Percentiles rank a stretch among this genome's conserved stretches.
Evolutionary conservation across 2,329 filamentous ascomycete species (phyloP).

Genomic region (Curvularia sp.): DNA sequence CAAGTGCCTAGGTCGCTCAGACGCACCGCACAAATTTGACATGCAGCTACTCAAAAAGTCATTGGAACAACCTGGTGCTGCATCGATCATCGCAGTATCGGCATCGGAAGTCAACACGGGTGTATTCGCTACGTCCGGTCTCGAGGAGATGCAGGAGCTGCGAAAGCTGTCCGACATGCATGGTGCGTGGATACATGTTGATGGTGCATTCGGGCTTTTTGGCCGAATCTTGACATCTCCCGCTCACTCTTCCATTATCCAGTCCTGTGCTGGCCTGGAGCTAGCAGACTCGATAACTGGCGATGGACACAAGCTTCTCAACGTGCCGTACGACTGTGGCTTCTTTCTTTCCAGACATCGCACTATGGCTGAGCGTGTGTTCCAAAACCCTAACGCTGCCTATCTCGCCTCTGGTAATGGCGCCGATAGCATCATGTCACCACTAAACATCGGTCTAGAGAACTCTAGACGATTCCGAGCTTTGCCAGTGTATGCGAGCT

Average conservation of each 20-base stretch:
- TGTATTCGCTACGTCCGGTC: constrained; percentile 69
- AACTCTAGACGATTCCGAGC: constrained; percentile 92
- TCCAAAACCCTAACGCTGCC: constrained; percentile 77
- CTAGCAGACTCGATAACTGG: constrained; percentile 86
- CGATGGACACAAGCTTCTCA: constrained; percentile 90
- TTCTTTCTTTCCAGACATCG: constrained; percentile 77
- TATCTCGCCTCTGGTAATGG: constrained; percentile 66
- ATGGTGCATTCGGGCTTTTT: constrained; percentile 89
- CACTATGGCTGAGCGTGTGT: constrained; percentile 13
- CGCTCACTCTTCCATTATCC: constrained; percentile 63
- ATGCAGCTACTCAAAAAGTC: constrained; percentile 68
- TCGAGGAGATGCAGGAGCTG: constrained; percentile 66
- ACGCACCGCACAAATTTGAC: constrained; percentile 73
- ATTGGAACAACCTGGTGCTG: constrained; percentile 62
- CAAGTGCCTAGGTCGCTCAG: constrained; percentile 62
- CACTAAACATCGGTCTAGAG: constrained; percentile 85
- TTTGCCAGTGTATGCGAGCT: constrained; percentile 83
- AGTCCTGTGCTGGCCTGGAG: constrained; percentile 70
- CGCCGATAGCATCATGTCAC: constrained; percentile 69
- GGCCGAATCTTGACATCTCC: constrained; percentile 68
- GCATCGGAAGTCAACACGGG: constrained; percentile 92
- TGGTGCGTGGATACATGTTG: constrained; percentile 85
- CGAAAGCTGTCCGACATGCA: constrained; percentile 75
- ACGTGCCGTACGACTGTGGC: constrained; percentile 92
- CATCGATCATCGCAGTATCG: constrained; percentile 80